A percentile compares a stretch with the other conserved stretches of the same genome.
phyloP scores from a whole-genome alignment of 2,329 filamentous ascomycete genomes.

The Clarireedia paspali region DNA sequence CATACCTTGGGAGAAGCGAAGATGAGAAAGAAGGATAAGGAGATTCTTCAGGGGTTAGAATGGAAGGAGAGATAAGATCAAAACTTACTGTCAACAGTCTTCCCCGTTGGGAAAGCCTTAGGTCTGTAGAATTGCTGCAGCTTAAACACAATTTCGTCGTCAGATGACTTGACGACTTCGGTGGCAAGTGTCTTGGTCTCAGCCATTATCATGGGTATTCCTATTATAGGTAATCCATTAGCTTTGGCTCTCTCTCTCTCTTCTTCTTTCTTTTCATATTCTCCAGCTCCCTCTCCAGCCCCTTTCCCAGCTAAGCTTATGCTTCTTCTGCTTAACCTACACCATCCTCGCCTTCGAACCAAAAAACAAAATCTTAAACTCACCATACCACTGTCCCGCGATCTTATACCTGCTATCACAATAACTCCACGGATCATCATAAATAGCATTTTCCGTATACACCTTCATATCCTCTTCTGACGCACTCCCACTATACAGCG shows the following conservation, averaged over 20 bases:
- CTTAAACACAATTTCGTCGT: slow-evolving; percentile 39
- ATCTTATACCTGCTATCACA: slow-evolving; percentile 44
- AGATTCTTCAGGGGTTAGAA: neutral
- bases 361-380: neutral
- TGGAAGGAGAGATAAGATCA: neutral
- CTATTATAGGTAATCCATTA: slow-evolving; percentile 12
- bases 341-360: neutral
- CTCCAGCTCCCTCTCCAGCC: neutral
- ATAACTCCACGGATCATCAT: slow-evolving; percentile 41
- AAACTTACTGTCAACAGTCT: neutral
- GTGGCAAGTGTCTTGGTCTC: slow-evolving; percentile 34
- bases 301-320: neutral
- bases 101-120: slow-evolving; percentile 25
- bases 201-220: slow-evolving; percentile 36
- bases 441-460: slow-evolving; percentile 38
- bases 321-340: no score
- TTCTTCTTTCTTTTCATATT: neutral
- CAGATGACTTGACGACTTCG: slow-evolving; percentile 33
- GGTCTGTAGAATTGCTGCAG: slow-evolving; percentile 40
- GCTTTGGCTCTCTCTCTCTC: neutral
- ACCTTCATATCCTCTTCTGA: slow-evolving; percentile 41
- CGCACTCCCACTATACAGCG: slow-evolving; percentile 39
- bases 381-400: slow-evolving; percentile 40
- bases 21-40: neutral
- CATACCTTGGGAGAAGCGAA: neutral